phyloP scores from a whole-genome alignment of 225 moss, liverwort and hornwort genomes.

The Physcomitrellopsis africana region DNA sequence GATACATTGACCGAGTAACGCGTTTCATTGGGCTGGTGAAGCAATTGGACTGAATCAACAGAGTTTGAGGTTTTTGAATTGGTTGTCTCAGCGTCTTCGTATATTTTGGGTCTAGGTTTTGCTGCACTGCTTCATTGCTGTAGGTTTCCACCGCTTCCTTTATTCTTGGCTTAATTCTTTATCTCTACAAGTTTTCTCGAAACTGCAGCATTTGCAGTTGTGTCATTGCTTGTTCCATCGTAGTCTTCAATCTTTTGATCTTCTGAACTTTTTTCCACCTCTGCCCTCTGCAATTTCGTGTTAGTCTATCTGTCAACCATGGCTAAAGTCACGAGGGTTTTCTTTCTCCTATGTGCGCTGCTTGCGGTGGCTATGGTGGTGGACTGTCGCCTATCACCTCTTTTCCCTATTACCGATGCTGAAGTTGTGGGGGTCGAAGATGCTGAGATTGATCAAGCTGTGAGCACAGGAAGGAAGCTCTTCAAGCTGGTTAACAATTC shows the following conservation, averaged over 20 bases:
- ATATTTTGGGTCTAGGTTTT: neutral
- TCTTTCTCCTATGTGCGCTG: neutral
- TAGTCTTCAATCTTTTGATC: neutral
- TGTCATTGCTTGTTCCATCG: neutral
- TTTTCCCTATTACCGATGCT: slow-evolving; percentile 32
- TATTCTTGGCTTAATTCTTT: slow-evolving; percentile 23
- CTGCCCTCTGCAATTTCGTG: neutral
- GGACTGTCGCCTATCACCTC: slow-evolving; percentile 37
- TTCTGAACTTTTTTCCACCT: neutral
- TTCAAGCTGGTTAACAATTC: slow-evolving; percentile 58
- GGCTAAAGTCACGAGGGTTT: slow-evolving; percentile 34
- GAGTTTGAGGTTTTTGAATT: no score
- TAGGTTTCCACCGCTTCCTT: neutral
- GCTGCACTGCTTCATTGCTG: neutral
- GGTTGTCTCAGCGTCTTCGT: no score
- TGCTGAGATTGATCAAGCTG: neutral
- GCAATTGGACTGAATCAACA: no score
- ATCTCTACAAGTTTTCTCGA: slow-evolving; percentile 19
- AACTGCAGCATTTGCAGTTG: neutral
- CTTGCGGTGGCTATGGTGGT: slow-evolving; percentile 32
- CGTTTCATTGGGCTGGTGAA: no score
- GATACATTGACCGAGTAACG: no score
- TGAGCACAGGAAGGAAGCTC: slow-evolving; percentile 46
- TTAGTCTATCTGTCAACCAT: slow-evolving; percentile 24
- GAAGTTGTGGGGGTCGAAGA: neutral